A percentile compares a stretch with the other conserved stretches of the same genome.
Evolutionary conservation across 306 rosid species (phyloP).

Genomic region (Fragaria ananassa): DNA sequence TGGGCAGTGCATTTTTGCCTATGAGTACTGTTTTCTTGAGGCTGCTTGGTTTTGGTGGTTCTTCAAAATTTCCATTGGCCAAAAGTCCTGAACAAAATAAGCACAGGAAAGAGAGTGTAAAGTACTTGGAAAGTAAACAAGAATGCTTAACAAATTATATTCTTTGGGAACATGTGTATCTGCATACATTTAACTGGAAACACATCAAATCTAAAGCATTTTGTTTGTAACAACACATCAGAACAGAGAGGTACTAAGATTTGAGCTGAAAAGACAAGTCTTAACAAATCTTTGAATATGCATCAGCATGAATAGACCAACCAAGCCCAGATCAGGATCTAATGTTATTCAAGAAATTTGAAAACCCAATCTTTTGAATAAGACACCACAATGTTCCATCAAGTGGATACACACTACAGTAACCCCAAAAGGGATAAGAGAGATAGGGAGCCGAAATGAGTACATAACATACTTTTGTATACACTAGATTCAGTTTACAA

Average conservation of each 20-base stretch:
- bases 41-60: slow-evolving; percentile 48
- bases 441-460: not conserved
- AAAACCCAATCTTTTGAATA: not conserved
- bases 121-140: not conserved
- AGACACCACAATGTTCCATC: not conserved
- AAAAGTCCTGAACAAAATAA: slow-evolving; percentile 50
- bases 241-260: not conserved
- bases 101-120: slow-evolving; percentile 1
- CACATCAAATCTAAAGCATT: not conserved
- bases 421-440: not conserved
- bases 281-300: not conserved
- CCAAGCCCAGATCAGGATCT: not conserved
- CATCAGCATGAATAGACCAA: not conserved
- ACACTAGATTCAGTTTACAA: not conserved
- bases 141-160: not conserved
- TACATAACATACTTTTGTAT: not conserved
- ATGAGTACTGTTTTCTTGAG: slow-evolving; percentile 58
- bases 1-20: slow-evolving; percentile 69
- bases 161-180: not conserved
- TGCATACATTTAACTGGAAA: not conserved
- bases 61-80: slow-evolving; percentile 85
- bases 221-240: not conserved
- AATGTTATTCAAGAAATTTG: slow-evolving; percentile 4
- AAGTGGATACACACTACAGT: not conserved
- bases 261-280: not conserved